phyloP scores from a whole-genome alignment of 768 basidiomycete species.

The Rhodotorula graminis region DNA sequence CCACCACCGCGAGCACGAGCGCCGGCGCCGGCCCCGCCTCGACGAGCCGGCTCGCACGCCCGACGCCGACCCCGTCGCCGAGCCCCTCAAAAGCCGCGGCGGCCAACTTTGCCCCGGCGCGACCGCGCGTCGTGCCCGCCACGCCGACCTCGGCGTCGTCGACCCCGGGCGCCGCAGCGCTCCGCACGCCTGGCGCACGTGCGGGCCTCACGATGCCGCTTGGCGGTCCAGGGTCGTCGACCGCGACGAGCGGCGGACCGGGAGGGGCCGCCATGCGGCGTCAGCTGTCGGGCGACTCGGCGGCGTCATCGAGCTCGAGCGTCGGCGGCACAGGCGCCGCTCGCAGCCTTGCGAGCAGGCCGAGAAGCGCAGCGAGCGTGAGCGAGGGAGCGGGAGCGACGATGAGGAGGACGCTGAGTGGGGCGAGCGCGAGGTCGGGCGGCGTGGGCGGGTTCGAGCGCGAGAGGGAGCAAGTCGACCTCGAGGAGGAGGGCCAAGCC shows the following conservation, averaged over 20 bases:
- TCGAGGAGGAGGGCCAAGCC: neutral
- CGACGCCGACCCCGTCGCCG: neutral
- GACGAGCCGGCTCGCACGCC: neutral
- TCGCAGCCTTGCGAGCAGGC: neutral
- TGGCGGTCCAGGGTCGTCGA: neutral
- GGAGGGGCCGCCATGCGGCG: neutral
- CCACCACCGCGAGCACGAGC: too few relatives aligned
- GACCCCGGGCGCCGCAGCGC: neutral
- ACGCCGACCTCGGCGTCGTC: neutral
- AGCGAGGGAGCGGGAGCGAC: neutral
- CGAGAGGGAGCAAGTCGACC: neutral
- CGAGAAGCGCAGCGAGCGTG: neutral
- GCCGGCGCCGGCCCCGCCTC: neutral
- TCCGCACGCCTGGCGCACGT: neutral
- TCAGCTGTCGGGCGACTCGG: neutral
- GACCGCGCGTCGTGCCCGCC: neutral
- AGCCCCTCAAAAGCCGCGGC: neutral
- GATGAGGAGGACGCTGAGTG: neutral
- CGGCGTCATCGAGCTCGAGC: neutral
- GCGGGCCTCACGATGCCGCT: too few relatives aligned
- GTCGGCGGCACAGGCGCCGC: too few relatives aligned
- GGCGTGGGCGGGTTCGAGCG: neutral
- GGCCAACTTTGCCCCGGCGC: slow-evolving; percentile 5
- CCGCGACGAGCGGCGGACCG: neutral
- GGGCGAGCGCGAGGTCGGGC: neutral